These are phyloP conservation scores for Phytophthora nicotianae DNA, from an alignment of 352 stramenopile genomes.

Conservation along the genomic window DNA sequence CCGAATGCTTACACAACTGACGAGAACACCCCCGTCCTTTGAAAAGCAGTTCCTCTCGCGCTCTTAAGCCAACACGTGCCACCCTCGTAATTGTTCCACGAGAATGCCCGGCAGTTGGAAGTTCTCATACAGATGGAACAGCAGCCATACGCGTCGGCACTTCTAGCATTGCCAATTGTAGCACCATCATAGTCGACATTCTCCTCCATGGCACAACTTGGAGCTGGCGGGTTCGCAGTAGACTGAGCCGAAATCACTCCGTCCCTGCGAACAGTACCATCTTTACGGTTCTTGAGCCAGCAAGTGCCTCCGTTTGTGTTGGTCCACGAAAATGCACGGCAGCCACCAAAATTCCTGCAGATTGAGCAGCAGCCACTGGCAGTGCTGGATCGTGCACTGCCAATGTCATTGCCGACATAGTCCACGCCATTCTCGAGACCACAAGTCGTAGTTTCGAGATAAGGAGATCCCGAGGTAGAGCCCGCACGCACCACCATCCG, in stretches of 20 bases:
- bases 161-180: constrained; percentile 20
- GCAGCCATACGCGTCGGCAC: constrained; percentile 26
- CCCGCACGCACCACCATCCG: constrained; percentile 17
- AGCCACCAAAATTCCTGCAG: constrained; percentile 28
- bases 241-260: constrained; percentile 24
- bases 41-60: constrained; percentile 14
- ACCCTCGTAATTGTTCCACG: constrained; percentile 51
- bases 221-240: constrained; percentile 19
- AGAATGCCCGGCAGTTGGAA: constrained; percentile 43
- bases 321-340: constrained; percentile 57
- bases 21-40: constrained; percentile 15
- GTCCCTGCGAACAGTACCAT: constrained; percentile 6
- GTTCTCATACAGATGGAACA: constrained; percentile 38
- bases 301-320: constrained; percentile 56
- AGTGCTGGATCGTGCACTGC: constrained; percentile 9
- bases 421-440: constrained; percentile 33
- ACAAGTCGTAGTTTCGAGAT: constrained; percentile 20
- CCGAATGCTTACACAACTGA: constrained; percentile 24
- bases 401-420: constrained; percentile 41
- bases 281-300: constrained; percentile 46
- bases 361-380: constrained; percentile 28
- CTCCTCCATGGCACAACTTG: constrained; percentile 36
- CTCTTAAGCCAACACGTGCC: constrained; percentile 76
- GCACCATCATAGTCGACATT: constrained; percentile 35
- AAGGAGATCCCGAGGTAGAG: constrained; percentile 18